Evolutionary conservation across 2,329 filamentous ascomycete genomes (phyloP).

Genomic region (Sporothrix brunneoviolacea): DNA sequence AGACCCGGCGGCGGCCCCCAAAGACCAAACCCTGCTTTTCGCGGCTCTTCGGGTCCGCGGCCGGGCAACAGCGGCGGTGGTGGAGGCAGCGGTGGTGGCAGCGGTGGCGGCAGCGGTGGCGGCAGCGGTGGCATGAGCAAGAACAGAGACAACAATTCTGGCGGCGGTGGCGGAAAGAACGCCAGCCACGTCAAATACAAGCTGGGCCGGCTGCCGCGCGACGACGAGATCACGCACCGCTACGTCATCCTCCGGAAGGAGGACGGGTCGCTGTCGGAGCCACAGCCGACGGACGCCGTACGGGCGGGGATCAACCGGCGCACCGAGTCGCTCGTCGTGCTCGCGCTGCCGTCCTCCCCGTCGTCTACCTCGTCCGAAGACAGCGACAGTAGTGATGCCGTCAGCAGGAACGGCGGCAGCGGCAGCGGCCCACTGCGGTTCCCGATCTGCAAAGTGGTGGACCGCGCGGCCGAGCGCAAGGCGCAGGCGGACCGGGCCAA

Average conservation of each 20-base stretch:
- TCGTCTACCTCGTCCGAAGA: no score
- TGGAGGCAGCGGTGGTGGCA: neutral
- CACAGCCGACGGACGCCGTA: constrained; percentile 32
- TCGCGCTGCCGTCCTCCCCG: constrained; percentile 34
- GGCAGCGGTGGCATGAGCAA: neutral
- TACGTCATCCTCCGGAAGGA: constrained; percentile 28
- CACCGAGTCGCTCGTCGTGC: constrained; percentile 35
- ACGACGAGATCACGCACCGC: constrained; percentile 37
- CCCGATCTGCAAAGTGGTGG: constrained; percentile 66
- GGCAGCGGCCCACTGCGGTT: constrained; percentile 22
- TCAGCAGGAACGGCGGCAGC: neutral
- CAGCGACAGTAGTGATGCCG: no score
- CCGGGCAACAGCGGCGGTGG: no score
- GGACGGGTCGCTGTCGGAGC: constrained; percentile 33
- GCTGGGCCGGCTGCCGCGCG: constrained; percentile 30
- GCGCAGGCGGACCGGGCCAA: constrained; percentile 37
- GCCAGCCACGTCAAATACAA: neutral
- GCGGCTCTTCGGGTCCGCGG: no score
- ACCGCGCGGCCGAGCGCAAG: constrained; percentile 46
- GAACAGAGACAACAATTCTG: no score
- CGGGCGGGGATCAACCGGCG: constrained; percentile 32
- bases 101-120: neutral
- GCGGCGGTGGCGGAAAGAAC: neutral
- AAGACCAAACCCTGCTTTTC: neutral
- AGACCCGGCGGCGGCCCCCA: no score